Base-by-base conservation (phyloP, 1,284 basidiomycete genomes). In the Ganoderma lingzhi region DNA sequence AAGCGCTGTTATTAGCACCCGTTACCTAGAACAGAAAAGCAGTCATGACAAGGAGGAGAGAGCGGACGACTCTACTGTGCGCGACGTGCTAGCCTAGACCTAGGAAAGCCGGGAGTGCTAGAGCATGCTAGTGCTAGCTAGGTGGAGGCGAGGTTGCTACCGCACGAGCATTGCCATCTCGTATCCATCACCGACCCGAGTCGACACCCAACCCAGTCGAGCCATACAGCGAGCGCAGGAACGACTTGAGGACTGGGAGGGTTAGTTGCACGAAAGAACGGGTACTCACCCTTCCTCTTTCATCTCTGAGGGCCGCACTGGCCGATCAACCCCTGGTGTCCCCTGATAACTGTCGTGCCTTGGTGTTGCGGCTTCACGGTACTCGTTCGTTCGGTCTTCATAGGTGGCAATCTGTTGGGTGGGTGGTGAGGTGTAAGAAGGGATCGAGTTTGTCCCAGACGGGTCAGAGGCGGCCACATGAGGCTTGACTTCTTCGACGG, bases 261-360 rank as follows among this genome's bases (percentile, higher is more conserved):
- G 71, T 76, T 62, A 78, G 75, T 70, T 62, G 53, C 42, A 62
- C 39, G 62, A 44, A 65, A 72, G 56, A 73, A 63, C 65, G 70
- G 64, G 39, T 67, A 87, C 96, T 96, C 89, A 98, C 97, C 96
- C 96, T 94, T 98, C 96, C 78, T 98, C 97, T 82, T 96, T 96
- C 96, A 97, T 97, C 81, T 98, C 96, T 64, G 94, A 95, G 15
- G 96, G 96, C 66, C 94, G 87, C 35, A 96, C 86, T 28, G 88
- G 89, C 63, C 92, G 87, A 75, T 93, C 90, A 17, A 86, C 85
- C 48, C 86, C 84, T 71, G 83, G 86, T 51, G 71, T 76, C 42
- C 72, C 76, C 67, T 75, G 76, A 59, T 76, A 76, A 35, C 77
- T 82, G 61, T 84, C 83, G 60, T 78, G 76, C 39, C 81, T 79